Evolutionary conservation across 768 basidiomycete species (phyloP).

Genomic region (Leccinellum rugosiceps): DNA sequence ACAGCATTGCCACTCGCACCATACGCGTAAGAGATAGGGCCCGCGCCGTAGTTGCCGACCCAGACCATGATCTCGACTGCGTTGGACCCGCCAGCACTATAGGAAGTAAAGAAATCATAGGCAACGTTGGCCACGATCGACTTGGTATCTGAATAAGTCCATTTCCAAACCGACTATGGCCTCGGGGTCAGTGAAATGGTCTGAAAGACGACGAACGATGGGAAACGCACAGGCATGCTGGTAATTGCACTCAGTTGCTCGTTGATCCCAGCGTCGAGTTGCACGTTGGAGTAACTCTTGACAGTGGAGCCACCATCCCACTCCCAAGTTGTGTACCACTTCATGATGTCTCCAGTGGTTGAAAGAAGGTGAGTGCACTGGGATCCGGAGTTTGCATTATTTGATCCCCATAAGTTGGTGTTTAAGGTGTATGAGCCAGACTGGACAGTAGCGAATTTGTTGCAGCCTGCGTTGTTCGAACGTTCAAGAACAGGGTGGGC

Average conservation of each 20-base stretch:
- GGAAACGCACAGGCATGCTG: constrained; percentile 49
- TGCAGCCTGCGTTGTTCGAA: constrained; percentile 25
- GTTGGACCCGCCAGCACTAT: constrained; percentile 44
- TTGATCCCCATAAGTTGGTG: constrained; percentile 46
- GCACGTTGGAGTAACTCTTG: constrained; percentile 62
- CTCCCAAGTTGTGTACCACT: constrained; percentile 52
- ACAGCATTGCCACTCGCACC: constrained; percentile 42
- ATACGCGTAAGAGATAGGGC: constrained; percentile 54
- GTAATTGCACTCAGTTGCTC: constrained; percentile 50
- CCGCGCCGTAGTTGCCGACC: constrained; percentile 56
- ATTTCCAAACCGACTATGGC: constrained; percentile 50
- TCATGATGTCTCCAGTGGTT: constrained; percentile 38
- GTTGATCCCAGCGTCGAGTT: constrained; percentile 49
- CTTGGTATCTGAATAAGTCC: constrained; percentile 44
- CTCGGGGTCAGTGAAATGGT: not conserved
- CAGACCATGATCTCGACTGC: constrained; percentile 59
- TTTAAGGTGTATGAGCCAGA: constrained; percentile 47
- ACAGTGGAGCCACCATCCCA: constrained; percentile 53
- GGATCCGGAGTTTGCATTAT: constrained; percentile 43
- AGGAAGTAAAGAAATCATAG: constrained; percentile 63
- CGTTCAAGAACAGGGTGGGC: not conserved
- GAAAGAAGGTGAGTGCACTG: constrained; percentile 49
- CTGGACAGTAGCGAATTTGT: constrained; percentile 50
- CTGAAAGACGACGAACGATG: not conserved
- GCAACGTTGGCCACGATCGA: constrained; percentile 53